Conservation (phyloP, 768 basidiomycete genomes). For the Boletus edulis region DNA sequence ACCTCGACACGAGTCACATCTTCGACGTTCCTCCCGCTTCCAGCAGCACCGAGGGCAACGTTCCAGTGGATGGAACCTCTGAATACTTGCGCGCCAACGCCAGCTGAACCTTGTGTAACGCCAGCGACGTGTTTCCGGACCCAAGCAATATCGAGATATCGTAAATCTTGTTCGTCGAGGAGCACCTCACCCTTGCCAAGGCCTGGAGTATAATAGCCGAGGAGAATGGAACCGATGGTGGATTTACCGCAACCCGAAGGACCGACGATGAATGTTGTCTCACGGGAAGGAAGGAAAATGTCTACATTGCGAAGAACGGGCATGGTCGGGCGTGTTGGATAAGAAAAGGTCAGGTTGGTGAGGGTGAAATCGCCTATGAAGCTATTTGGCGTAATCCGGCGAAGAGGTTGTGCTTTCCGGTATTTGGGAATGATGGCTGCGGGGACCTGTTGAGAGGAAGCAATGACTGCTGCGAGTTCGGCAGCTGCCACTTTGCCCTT, state of each 20-base stretch:
- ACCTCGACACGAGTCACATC: conserved; percentile 69
- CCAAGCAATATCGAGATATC: conserved; percentile 70
- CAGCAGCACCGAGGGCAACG: conserved; percentile 72
- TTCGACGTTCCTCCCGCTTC: conserved; percentile 39
- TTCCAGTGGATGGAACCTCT: conserved; percentile 83
- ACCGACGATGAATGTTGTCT: conserved; percentile 80
- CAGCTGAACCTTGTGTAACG: conserved; percentile 74
- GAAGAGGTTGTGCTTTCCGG: conserved; percentile 35
- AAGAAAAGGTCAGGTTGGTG: conserved; percentile 60
- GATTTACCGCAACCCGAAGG: conserved; percentile 78
- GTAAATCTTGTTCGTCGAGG: conserved; percentile 80
- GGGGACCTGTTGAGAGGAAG: conserved; percentile 36
- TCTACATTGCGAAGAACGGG: conserved; percentile 57
- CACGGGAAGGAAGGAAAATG: conserved; percentile 67
- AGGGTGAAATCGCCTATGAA: conserved; percentile 74
- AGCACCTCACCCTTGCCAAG: conserved; percentile 55
- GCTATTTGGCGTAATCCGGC: conserved; percentile 60
- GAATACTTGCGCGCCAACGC: conserved; percentile 46
- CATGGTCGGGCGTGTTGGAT: conserved; percentile 66
- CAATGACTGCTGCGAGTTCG: conserved; percentile 23
- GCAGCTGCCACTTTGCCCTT: conserved; percentile 56
- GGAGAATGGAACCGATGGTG: conserved; percentile 60
- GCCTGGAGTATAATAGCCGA: conserved; percentile 70
- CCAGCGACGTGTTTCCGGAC: conserved; percentile 67
- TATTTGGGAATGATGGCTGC: conserved; percentile 20